Percentiles rank a stretch among this genome's conserved stretches.
Evolutionary conservation across 768 basidiomycete genomes (phyloP).

Genomic region (Suillus decipiens): DNA sequence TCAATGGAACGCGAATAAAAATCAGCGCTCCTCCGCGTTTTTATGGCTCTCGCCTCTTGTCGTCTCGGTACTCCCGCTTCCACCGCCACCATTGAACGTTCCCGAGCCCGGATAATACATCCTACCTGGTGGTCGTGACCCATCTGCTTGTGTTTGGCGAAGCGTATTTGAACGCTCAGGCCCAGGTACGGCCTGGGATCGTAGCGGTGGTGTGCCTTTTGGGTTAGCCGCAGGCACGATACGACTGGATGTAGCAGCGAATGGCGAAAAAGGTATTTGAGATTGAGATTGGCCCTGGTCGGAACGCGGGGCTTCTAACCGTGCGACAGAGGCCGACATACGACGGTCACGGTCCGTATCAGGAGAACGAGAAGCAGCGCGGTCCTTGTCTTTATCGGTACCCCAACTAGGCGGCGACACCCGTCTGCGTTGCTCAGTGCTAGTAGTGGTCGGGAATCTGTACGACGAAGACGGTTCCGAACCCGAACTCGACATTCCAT

Average conservation of each 20-base stretch:
- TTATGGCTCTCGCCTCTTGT: constrained; percentile 29
- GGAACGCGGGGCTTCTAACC: constrained; percentile 45
- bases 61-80: constrained; percentile 15
- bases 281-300: not conserved
- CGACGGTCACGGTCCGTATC: constrained; percentile 49
- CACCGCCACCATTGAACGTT: constrained; percentile 17
- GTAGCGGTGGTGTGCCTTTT: constrained; percentile 23
- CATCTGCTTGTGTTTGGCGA: constrained; percentile 22
- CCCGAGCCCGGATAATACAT: constrained; percentile 20
- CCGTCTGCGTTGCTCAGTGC: constrained; percentile 32
- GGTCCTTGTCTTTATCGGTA: constrained; percentile 37
- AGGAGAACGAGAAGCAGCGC: constrained; percentile 40
- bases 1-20: constrained; percentile 5
- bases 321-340: constrained; percentile 49
- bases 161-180: not conserved
- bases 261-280: constrained; percentile 19
- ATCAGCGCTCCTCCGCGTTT: constrained; percentile 18
- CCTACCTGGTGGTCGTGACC: constrained; percentile 20
- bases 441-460: constrained; percentile 47
- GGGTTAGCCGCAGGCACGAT: constrained; percentile 15
- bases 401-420: constrained; percentile 44
- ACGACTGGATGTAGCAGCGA: constrained; percentile 21
- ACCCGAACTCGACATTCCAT: constrained; percentile 33
- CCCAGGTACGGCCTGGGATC: constrained; percentile 18
- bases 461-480: constrained; percentile 41